Conservation (phyloP, 805 yeast species). For the Metschnikowia gelsemii region DNA sequence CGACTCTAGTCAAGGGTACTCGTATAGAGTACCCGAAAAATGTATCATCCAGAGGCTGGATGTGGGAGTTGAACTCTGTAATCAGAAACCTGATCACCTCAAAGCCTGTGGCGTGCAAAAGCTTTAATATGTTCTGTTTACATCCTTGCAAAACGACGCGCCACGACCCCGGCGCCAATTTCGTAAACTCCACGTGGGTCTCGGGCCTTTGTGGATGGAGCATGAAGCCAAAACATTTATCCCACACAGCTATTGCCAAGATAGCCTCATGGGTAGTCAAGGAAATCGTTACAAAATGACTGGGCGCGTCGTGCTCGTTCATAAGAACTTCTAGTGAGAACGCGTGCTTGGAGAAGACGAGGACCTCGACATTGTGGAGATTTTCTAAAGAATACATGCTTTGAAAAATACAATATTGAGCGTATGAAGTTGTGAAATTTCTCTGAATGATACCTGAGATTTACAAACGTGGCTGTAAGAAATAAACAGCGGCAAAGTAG, state of each 20-base stretch:
- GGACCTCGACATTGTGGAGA: constrained; percentile 12
- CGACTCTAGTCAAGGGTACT: constrained; percentile 9
- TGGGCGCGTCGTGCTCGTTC: constrained; percentile 2
- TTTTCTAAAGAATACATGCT: constrained; percentile 9
- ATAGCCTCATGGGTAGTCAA: constrained; percentile 11
- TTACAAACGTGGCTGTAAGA: too few relatives aligned
- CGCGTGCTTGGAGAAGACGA: constrained; percentile 10
- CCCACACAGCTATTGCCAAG: constrained; percentile 9
- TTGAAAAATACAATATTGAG: too few relatives aligned
- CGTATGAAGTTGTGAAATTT: too few relatives aligned
- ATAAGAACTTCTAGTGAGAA: constrained; percentile 12
- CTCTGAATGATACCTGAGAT: too few relatives aligned
- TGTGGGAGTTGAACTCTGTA: neutral
- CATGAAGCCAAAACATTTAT: constrained; percentile 8
- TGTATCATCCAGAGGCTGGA: constrained; percentile 6
- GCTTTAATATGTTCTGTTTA: constrained; percentile 8
- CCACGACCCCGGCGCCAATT: constrained; percentile 13
- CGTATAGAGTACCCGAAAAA: constrained; percentile 10
- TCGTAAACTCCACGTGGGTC: constrained; percentile 9
- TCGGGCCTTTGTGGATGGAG: constrained; percentile 6
- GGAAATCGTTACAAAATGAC: constrained; percentile 4
- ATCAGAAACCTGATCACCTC: constrained; percentile 9
- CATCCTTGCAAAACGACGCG: constrained; percentile 9
- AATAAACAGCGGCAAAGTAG: neutral
- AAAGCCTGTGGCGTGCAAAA: constrained; percentile 6